Percentiles rank a stretch among this genome's conserved stretches.
Evolutionary conservation across 2,329 filamentous ascomycete genomes (phyloP).

Genomic region (Aaosphaeria arxii): DNA sequence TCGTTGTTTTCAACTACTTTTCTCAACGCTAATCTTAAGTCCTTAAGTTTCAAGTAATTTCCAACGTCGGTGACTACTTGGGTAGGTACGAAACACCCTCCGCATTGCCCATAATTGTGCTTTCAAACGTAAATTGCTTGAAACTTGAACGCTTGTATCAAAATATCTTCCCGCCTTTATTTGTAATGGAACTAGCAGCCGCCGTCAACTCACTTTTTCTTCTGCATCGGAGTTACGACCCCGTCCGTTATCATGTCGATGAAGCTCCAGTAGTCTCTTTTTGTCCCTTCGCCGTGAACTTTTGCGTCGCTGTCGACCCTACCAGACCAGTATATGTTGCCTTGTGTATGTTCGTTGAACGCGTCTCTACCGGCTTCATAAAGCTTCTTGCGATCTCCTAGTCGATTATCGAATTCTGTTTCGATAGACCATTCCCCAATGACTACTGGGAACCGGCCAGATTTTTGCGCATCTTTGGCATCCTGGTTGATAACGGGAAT

Average conservation of each 20-base stretch:
- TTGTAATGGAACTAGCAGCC: no score
- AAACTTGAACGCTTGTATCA: no score
- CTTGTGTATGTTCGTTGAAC: conserved; percentile 26
- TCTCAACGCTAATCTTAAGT: no score
- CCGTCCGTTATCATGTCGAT: conserved; percentile 5
- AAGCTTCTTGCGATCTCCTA: conserved; percentile 21
- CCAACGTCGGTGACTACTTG: no score
- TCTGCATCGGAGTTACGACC: neutral
- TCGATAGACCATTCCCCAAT: conserved; percentile 37
- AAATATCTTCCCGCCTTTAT: no score
- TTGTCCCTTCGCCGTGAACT: conserved; percentile 4
- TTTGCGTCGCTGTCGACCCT: conserved; percentile 8
- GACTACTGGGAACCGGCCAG: conserved; percentile 21
- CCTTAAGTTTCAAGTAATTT: no score
- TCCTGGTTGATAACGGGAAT: conserved; percentile 9
- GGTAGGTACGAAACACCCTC: no score
- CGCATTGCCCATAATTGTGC: no score
- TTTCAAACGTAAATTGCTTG: no score
- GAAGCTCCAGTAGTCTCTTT: conserved; percentile 6
- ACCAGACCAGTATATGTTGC: conserved; percentile 24
- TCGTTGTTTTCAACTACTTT: no score
- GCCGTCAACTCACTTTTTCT: neutral
- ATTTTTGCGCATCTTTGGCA: conserved; percentile 6
- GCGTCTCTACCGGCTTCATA: conserved; percentile 30
- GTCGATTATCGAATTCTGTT: conserved; percentile 29